Conservation (phyloP, 2,329 filamentous ascomycete species). For the Trichoderma endophyticum region DNA sequence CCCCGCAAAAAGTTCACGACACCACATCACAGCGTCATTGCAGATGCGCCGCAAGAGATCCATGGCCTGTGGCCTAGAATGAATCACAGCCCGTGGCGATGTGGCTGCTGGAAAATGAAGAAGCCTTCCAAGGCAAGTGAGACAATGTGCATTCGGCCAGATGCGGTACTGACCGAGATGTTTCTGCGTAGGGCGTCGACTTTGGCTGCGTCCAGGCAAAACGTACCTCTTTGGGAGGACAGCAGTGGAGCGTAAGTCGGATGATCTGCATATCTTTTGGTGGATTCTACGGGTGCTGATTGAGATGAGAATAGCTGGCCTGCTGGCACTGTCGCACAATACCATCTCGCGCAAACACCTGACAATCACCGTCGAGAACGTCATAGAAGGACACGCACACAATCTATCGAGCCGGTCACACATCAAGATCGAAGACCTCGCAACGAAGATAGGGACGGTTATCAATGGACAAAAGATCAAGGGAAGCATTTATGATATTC, state of each 20-base stretch:
- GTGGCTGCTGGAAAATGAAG: constrained; percentile 63
- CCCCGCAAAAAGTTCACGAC: constrained; percentile 20
- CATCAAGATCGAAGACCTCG: constrained; percentile 71
- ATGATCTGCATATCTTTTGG: neutral
- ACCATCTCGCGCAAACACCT: constrained; percentile 88
- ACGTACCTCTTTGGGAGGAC: constrained; percentile 83
- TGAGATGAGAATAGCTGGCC: constrained; percentile 49
- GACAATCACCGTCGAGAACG: constrained; percentile 66
- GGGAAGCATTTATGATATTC: constrained; percentile 56
- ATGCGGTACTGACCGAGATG: constrained; percentile 13
- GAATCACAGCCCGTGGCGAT: constrained; percentile 37
- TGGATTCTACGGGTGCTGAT: neutral
- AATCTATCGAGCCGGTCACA: constrained; percentile 63
- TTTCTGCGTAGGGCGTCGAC: constrained; percentile 41
- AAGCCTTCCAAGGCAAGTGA: constrained; percentile 46
- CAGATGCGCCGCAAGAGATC: neutral
- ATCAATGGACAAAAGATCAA: constrained; percentile 72
- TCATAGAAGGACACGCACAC: constrained; percentile 63
- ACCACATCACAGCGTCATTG: constrained; percentile 14
- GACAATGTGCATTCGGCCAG: neutral
- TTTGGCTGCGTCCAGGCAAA: constrained; percentile 85
- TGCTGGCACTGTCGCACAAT: constrained; percentile 70
- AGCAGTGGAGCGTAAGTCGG: constrained; percentile 55
- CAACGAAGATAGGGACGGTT: constrained; percentile 80
- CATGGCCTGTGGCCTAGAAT: constrained; percentile 3